These are phyloP conservation scores for Gliomastix tumulicola DNA, from an alignment of 2,329 filamentous ascomycete genomes.

Conservation along the genomic window DNA sequence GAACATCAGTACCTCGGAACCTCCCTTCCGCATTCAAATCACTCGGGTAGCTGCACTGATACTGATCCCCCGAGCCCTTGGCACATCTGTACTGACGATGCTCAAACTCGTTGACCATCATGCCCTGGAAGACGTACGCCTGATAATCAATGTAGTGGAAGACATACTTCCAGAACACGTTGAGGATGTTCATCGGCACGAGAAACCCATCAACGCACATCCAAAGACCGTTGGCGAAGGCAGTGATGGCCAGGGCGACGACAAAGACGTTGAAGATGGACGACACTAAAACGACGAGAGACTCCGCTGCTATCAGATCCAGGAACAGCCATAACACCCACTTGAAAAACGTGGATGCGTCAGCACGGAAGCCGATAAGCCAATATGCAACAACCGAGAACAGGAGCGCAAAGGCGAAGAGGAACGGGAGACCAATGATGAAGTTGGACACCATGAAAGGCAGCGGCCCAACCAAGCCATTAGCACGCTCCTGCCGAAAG, in stretches of 20 bases:
- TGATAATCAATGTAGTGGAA: slow-evolving; percentile 90
- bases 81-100: slow-evolving; percentile 56
- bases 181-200: slow-evolving; percentile 64
- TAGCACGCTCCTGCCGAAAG: slow-evolving; percentile 71
- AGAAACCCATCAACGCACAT: slow-evolving; percentile 83
- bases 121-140: slow-evolving; percentile 78
- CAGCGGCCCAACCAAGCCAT: slow-evolving; percentile 71
- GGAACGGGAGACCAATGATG: slow-evolving; percentile 71
- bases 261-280: slow-evolving; percentile 74
- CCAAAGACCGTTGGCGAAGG: slow-evolving; percentile 85
- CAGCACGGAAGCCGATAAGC: slow-evolving; percentile 68
- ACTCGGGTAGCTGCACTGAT: slow-evolving; percentile 65
- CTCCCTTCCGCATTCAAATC: slow-evolving; percentile 56
- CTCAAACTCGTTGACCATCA: slow-evolving; percentile 88
- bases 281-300: slow-evolving; percentile 70
- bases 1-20: slow-evolving; percentile 64
- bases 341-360: slow-evolving; percentile 60
- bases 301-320: slow-evolving; percentile 75
- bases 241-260: slow-evolving; percentile 68
- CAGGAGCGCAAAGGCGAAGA: slow-evolving; percentile 69
- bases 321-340: slow-evolving; percentile 84
- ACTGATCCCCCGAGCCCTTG: slow-evolving; percentile 27
- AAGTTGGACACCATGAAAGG: slow-evolving; percentile 75
- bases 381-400: slow-evolving; percentile 76
- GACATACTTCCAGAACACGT: slow-evolving; percentile 79